A percentile compares a stretch with the other conserved stretches of the same genome.
Evolutionary conservation across 352 stramenopile species (phyloP).

Genomic region (Pythium folliculosum): DNA sequence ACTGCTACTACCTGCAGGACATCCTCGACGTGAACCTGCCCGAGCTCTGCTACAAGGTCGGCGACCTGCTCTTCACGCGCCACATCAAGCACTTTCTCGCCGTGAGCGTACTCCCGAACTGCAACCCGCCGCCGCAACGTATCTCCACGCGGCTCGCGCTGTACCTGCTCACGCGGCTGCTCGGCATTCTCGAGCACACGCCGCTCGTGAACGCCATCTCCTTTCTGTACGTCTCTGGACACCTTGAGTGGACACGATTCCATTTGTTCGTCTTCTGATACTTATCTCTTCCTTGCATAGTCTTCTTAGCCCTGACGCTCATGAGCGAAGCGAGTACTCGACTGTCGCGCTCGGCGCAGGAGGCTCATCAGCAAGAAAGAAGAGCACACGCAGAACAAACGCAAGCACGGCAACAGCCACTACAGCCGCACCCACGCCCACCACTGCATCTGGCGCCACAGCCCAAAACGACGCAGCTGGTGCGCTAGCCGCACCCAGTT

Average conservation of each 20-base stretch:
- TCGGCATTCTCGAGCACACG: constrained; percentile 80
- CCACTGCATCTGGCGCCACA: neutral
- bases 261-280: neutral
- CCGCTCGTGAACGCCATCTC: constrained; percentile 78
- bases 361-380: constrained; percentile 24
- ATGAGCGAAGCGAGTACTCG: constrained; percentile 64
- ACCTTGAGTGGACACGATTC: neutral
- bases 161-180: constrained; percentile 71
- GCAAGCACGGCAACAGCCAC: neutral
- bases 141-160: constrained; percentile 77
- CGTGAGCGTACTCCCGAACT: constrained; percentile 77
- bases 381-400: constrained; percentile 6
- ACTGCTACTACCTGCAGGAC: constrained; percentile 87
- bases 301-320: constrained; percentile 60
- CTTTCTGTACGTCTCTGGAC: constrained; percentile 59
- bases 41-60: constrained; percentile 81
- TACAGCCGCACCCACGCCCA: neutral
- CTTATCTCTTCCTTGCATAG: constrained; percentile 13
- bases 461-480: neutral
- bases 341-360: constrained; percentile 50
- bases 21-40: constrained; percentile 82
- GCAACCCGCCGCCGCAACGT: constrained; percentile 64
- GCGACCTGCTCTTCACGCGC: constrained; percentile 65
- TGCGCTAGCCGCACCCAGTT: neutral
- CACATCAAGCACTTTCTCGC: constrained; percentile 73